These are phyloP conservation scores for Isoetes taiwanensis DNA, from an alignment of 75 land plant genomes.

Conservation along the genomic window DNA sequence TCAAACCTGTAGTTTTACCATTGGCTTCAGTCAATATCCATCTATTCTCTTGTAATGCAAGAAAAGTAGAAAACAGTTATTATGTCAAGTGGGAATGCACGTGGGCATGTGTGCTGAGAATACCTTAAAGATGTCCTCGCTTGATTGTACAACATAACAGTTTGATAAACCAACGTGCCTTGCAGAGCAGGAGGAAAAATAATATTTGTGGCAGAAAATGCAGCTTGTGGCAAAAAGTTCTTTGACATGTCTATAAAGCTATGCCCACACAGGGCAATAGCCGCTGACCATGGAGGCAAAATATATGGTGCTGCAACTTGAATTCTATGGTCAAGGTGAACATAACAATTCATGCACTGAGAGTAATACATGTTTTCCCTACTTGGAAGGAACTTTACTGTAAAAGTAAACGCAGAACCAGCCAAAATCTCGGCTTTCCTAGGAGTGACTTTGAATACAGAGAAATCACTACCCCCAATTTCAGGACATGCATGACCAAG, in stretches of 20 bases:
- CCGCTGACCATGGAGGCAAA: background rate
- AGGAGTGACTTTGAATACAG: no score
- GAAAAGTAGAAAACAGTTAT: slow-evolving; percentile 6
- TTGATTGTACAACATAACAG: slow-evolving; percentile 9
- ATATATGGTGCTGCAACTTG: no score
- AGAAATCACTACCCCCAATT: no score
- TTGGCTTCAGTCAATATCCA: no score
- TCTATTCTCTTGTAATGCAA: slow-evolving; percentile 11
- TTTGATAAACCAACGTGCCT: slow-evolving; percentile 10
- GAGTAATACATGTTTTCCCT: no score
- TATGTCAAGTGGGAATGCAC: slow-evolving; percentile 13
- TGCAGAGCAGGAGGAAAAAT: slow-evolving; percentile 5
- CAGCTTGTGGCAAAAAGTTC: slow-evolving; percentile 3
- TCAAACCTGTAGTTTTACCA: slow-evolving; percentile 21
- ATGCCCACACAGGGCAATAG: background rate
- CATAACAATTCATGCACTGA: no score
- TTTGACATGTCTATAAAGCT: background rate
- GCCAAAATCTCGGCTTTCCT: no score
- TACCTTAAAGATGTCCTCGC: slow-evolving; percentile 11
- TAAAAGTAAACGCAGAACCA: no score
- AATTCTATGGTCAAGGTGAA: no score
- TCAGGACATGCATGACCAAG: background rate
- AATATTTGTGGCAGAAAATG: slow-evolving; percentile 5
- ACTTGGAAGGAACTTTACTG: no score
- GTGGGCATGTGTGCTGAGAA: background rate